These are phyloP conservation scores for Beauveria australis DNA, from an alignment of 2,329 filamentous ascomycete species.

Conservation along the genomic window DNA sequence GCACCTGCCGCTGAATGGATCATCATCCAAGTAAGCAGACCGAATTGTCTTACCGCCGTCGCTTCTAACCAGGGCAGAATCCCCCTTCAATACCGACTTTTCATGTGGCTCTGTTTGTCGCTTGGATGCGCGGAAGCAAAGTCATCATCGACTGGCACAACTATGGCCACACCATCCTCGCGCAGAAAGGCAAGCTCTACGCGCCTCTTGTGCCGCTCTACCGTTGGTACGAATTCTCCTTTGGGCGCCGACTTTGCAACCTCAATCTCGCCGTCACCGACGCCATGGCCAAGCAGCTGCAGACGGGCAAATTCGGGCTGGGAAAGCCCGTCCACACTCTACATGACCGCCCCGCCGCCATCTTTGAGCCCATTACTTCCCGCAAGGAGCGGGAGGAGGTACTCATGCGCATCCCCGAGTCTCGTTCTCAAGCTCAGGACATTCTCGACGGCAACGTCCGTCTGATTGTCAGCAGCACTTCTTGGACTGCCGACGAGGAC, in stretches of 20 bases:
- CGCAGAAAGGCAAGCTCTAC: slow-evolving; percentile 41
- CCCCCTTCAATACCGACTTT: slow-evolving; percentile 92
- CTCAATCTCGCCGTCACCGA: slow-evolving; percentile 82
- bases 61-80: slow-evolving; percentile 48
- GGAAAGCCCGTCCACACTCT: slow-evolving; percentile 59
- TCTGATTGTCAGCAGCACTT: slow-evolving; percentile 85
- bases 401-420: slow-evolving; percentile 57
- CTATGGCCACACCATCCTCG: slow-evolving; percentile 91
- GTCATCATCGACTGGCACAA: slow-evolving; percentile 98
- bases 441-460: slow-evolving; percentile 52
- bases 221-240: slow-evolving; percentile 64
- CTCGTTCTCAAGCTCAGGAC: slow-evolving; percentile 47
- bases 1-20: slow-evolving; percentile 75
- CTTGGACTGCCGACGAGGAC: slow-evolving; percentile 96
- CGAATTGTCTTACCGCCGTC: not conserved
- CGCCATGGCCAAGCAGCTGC: slow-evolving; percentile 74
- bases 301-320: slow-evolving; percentile 54
- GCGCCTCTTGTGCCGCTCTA: slow-evolving; percentile 75
- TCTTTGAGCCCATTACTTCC: slow-evolving; percentile 64
- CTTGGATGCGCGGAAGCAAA: slow-evolving; percentile 67
- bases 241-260: slow-evolving; percentile 58
- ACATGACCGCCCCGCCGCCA: slow-evolving; percentile 76
- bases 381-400: slow-evolving; percentile 45
- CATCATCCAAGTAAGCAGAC: slow-evolving; percentile 58
- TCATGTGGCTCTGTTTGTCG: slow-evolving; percentile 62